Percentiles rank a stretch among this genome's conserved stretches.
phyloP scores from a whole-genome alignment of 1,284 basidiomycete genomes.

The Pascua sp. region DNA sequence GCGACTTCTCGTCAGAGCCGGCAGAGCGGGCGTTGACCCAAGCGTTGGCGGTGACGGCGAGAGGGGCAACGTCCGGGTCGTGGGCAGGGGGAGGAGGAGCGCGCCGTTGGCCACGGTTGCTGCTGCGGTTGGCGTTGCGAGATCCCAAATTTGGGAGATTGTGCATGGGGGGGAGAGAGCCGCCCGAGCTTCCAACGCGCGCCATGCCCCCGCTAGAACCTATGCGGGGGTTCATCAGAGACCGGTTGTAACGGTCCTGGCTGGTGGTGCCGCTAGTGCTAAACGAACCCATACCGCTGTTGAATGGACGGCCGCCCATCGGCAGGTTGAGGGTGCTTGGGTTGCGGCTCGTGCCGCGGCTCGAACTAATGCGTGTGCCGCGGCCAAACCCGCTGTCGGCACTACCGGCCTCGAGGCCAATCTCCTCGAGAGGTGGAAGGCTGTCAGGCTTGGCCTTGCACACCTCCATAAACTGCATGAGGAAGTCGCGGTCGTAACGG shows the following conservation, averaged over 20 bases:
- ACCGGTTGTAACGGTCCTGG: conserved; percentile 63
- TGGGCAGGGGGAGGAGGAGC: conserved; percentile 4
- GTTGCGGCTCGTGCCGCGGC: conserved; percentile 52
- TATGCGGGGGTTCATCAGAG: conserved; percentile 2
- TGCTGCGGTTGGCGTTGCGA: too few species aligned
- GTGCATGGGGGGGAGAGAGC: conserved; percentile 9
- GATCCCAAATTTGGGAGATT: too few species aligned
- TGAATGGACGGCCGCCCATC: conserved; percentile 1
- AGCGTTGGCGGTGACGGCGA: conserved; percentile 73
- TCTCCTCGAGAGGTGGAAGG: conserved; percentile 82
- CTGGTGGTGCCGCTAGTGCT: conserved; percentile 55
- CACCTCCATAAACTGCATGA: conserved; percentile 92
- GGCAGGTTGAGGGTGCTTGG: conserved; percentile 60
- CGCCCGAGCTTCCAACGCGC: conserved; percentile 71
- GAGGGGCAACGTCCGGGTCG: conserved; percentile 63
- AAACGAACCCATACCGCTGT: conserved; percentile 51
- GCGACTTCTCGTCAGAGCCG: conserved; percentile 61
- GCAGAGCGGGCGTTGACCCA: conserved; percentile 61
- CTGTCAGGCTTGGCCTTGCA: conserved; percentile 92
- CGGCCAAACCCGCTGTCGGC: conserved; percentile 50
- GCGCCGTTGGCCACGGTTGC: too few species aligned
- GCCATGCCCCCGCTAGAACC: conserved; percentile 52
- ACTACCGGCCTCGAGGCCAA: conserved; percentile 74
- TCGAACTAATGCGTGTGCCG: conserved; percentile 34
- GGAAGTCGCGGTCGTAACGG: conserved; percentile 96